A percentile compares a stretch with the other conserved stretches of the same genome.
phyloP scores from a whole-genome alignment of 352 stramenopile species.

The Plasmopara halstedii region DNA sequence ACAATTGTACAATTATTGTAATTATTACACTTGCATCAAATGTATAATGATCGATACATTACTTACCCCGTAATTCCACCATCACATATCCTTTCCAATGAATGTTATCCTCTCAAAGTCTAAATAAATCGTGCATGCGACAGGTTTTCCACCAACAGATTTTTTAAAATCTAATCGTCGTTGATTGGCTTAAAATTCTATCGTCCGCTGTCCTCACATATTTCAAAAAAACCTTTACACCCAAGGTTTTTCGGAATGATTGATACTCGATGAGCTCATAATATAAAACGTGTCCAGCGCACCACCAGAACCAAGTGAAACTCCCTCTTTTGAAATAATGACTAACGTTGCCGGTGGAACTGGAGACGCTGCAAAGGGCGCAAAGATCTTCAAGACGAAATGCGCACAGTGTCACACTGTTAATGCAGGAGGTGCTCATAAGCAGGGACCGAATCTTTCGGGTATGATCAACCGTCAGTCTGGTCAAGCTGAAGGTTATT shows the following conservation, averaged over 20 bases:
- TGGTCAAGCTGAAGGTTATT: slow-evolving; percentile 95
- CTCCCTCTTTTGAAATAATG: slow-evolving; percentile 16
- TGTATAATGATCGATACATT: too few species aligned
- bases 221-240: background rate
- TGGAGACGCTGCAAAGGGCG: slow-evolving; percentile 82
- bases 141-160: too few species aligned
- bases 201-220: background rate
- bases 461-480: slow-evolving; percentile 96
- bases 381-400: slow-evolving; percentile 97
- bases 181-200: too few species aligned
- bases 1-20: too few species aligned
- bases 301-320: slow-evolving; percentile 19
- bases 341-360: slow-evolving; percentile 39
- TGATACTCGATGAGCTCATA: background rate
- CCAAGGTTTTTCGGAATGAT: background rate
- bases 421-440: slow-evolving; percentile 89
- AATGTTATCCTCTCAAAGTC: too few species aligned
- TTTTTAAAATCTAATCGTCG: too few species aligned
- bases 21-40: too few species aligned
- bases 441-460: slow-evolving; percentile 98
- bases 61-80: too few species aligned
- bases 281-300: slow-evolving; percentile 9
- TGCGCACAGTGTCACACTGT: slow-evolving; percentile 94
- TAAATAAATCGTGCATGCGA: too few species aligned
- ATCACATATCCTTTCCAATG: too few species aligned